phyloP scores from a whole-genome alignment of 2,329 filamentous ascomycete species.

The Westerdykella sp. region DNA sequence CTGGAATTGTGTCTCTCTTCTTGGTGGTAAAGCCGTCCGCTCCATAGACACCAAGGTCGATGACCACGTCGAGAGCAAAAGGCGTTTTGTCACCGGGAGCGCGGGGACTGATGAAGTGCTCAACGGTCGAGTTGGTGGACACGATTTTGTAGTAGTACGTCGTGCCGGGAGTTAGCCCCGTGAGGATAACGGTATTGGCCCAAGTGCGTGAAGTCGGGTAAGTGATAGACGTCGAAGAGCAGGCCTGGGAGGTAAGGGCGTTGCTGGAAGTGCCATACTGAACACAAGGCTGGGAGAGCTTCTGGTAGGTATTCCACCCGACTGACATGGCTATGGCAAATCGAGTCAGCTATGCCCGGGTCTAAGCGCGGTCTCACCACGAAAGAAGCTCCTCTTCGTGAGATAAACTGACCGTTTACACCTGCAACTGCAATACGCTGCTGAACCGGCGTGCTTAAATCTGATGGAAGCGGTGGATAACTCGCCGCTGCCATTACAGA shows the following conservation, averaged over 20 bases:
- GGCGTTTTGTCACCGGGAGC: conserved; percentile 49
- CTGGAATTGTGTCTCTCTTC: conserved; percentile 47
- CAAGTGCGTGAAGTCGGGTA: conserved; percentile 52
- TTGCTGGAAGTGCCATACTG: conserved; percentile 44
- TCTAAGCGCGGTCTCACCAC: too few species aligned
- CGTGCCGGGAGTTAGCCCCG: conserved; percentile 45
- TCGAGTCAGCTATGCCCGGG: too few species aligned
- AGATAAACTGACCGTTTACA: too few species aligned
- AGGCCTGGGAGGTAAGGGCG: conserved; percentile 38
- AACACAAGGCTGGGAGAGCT: conserved; percentile 45
- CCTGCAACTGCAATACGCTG: too few species aligned
- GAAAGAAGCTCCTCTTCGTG: too few species aligned
- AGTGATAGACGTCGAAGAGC: conserved; percentile 45
- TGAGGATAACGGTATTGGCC: conserved; percentile 46
- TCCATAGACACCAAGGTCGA: conserved; percentile 53
- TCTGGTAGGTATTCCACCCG: conserved; percentile 52
- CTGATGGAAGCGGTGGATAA: too few species aligned
- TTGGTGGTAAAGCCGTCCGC: conserved; percentile 48
- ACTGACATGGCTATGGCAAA: too few species aligned
- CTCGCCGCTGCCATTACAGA: too few species aligned
- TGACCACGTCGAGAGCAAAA: conserved; percentile 49
- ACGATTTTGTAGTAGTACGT: conserved; percentile 57
- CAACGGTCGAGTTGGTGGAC: conserved; percentile 50
- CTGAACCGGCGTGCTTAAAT: too few species aligned
- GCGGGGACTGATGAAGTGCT: conserved; percentile 51